A percentile compares a stretch with the other conserved stretches of the same genome.
These are phyloP conservation scores for Emmonsiellopsis sp. DNA, from an alignment of 2,329 filamentous ascomycete genomes.

Conservation along the genomic window DNA sequence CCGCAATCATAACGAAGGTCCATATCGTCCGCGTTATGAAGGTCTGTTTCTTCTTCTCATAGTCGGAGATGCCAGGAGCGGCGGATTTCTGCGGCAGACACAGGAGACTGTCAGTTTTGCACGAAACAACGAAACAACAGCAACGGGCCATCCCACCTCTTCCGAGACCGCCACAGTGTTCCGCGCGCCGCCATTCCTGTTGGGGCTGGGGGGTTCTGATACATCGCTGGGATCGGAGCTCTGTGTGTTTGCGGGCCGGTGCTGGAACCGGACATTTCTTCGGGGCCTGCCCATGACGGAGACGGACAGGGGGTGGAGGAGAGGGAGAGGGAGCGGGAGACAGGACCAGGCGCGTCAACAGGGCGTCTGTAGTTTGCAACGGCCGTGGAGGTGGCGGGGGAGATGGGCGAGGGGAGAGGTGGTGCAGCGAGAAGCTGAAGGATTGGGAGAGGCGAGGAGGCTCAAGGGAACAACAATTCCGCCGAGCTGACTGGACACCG, in stretches of 20 bases:
- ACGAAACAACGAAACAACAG: slow-evolving; percentile 1
- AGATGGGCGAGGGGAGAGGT: neutral
- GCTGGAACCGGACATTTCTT: slow-evolving; percentile 53
- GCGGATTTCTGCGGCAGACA: slow-evolving; percentile 2
- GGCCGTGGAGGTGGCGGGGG: neutral
- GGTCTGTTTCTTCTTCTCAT: slow-evolving; percentile 97
- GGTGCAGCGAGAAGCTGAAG: slow-evolving; percentile 14
- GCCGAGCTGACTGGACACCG: too few relatives aligned
- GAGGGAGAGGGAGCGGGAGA: slow-evolving; percentile 1
- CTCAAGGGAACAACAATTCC: too few relatives aligned
- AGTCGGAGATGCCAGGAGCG: slow-evolving; percentile 49
- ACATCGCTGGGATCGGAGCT: slow-evolving; percentile 46
- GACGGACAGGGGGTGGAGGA: neutral
- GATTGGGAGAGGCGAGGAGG: neutral
- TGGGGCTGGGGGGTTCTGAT: slow-evolving; percentile 43
- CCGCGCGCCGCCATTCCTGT: slow-evolving; percentile 31
- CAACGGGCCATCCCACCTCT: slow-evolving; percentile 9
- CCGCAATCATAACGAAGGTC: slow-evolving; percentile 93
- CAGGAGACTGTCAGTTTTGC: neutral
- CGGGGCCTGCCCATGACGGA: slow-evolving; percentile 43
- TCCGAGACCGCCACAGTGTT: slow-evolving; percentile 23
- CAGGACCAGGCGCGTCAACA: neutral
- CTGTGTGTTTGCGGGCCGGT: slow-evolving; percentile 37
- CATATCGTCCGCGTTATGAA: slow-evolving; percentile 96
- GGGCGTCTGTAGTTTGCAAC: slow-evolving; percentile 1